Conservation (phyloP, 2,329 filamentous ascomycete species). For the Fusarium pseudonygamai region DNA sequence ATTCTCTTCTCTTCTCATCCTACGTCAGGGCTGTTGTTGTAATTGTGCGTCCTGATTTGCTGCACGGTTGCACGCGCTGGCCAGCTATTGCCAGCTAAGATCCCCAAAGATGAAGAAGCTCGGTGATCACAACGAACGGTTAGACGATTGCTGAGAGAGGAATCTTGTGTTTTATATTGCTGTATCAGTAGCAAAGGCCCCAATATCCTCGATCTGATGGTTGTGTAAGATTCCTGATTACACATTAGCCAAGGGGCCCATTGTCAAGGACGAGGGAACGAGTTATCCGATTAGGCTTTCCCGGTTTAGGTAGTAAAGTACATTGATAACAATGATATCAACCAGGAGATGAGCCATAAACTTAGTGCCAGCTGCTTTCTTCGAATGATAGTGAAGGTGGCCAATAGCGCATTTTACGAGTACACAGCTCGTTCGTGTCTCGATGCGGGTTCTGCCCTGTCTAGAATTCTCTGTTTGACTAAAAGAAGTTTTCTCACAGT, state of each 20-base stretch:
- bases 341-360: accelerated
- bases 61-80: accelerated
- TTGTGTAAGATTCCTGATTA: background rate
- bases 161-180: accelerated
- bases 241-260: background rate
- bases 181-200: accelerated
- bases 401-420: background rate
- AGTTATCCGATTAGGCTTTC: too few species aligned
- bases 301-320: too few species aligned
- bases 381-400: background rate
- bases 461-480: accelerated
- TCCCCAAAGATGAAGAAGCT: accelerated
- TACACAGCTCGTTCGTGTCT: background rate
- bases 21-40: accelerated
- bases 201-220: background rate
- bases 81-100: background rate
- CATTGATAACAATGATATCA: too few species aligned
- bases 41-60: background rate
- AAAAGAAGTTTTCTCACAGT: too few species aligned
- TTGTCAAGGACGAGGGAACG: accelerated
- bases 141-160: accelerated
- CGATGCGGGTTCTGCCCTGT: accelerated
- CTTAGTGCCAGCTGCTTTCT: accelerated
- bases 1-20: background rate
- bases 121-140: accelerated